Evolutionary conservation across 1,139 yeast species (phyloP), one percentile per base, ranked within the genome.

Genomic region (Debaryomycetaceae sp.): DNA sequence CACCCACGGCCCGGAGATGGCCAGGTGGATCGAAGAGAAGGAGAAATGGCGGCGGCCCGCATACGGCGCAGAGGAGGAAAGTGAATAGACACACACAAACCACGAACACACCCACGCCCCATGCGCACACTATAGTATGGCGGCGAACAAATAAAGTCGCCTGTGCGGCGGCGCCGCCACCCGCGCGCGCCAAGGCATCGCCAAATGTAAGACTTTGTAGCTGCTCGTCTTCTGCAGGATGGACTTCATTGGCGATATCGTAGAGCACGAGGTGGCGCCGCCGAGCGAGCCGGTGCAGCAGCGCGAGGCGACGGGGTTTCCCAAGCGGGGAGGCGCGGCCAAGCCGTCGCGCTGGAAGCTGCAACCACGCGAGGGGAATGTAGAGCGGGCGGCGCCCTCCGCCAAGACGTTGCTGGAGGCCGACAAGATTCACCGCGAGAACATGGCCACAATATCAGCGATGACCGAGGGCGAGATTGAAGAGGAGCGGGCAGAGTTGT

Each of bases 201-300:
- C n/a, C n/a, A n/a, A n/a, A n/a, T n/a, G n/a, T n/a, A n/a, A n/a
- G n/a, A n/a, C n/a, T n/a, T n/a, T n/a, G n/a, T n/a, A n/a, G n/a
- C n/a, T n/a, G n/a, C n/a, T n/a, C n/a, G n/a, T n/a, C n/a, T n/a
- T n/a, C n/a, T n/a, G n/a, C n/a, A n/a, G n/a, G 3, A 82, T 83
- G 91, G 83, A 82, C 53, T 62, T 79, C 43, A 59, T 83, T 13
- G 85, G 86, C 7, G 94, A 84, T 36, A 82, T 84, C 27, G 78
- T 83, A 6, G 95, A 83, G 53, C 78, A 70, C 37, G 81, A 78
- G 22, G 61, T 62, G 1, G 58, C 44, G 14, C 56, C 58, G 2
- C 67, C 71, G 0, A 49, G 48, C 26, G 57, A 49, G 11, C 67
- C 69, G 10, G 50, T 42, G 3, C 47, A 53, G 7, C 42, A 38